phyloP scores from a whole-genome alignment of 2,329 filamentous ascomycete genomes.

The Penicillium italicum region DNA sequence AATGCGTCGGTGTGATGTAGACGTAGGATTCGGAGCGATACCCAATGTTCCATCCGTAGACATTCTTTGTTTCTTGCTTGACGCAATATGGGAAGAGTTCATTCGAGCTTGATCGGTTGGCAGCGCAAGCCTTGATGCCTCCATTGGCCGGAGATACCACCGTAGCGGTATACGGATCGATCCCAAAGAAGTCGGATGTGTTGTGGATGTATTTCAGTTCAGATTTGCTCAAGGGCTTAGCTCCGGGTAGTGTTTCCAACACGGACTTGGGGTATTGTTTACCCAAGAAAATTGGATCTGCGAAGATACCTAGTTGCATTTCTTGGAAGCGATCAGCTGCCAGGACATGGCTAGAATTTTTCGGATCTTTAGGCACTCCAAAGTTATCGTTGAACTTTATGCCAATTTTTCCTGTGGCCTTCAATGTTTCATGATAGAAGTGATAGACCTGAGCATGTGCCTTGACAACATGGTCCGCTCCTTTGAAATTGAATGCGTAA shows the following conservation, averaged over 20 bases:
- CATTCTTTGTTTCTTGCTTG: slow-evolving; percentile 45
- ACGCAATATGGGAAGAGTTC: slow-evolving; percentile 54
- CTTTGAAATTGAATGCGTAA: slow-evolving; percentile 44
- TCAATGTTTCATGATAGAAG: slow-evolving; percentile 42
- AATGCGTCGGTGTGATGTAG: slow-evolving; percentile 52
- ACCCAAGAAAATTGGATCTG: slow-evolving; percentile 44
- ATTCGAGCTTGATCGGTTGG: slow-evolving; percentile 41
- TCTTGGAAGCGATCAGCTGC: slow-evolving; percentile 34
- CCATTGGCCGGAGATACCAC: slow-evolving; percentile 49
- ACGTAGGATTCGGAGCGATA: slow-evolving; percentile 55
- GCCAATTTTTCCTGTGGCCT: slow-evolving; percentile 42
- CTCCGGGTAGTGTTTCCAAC: slow-evolving; percentile 45
- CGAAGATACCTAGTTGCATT: slow-evolving; percentile 42
- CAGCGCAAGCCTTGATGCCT: slow-evolving; percentile 49
- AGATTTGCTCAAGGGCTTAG: slow-evolving; percentile 44
- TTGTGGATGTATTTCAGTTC: slow-evolving; percentile 51
- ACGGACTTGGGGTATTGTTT: slow-evolving; percentile 44
- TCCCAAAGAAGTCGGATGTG: slow-evolving; percentile 55
- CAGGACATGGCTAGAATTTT: slow-evolving; percentile 23
- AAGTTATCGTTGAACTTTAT: slow-evolving; percentile 52
- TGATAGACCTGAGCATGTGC: slow-evolving; percentile 40
- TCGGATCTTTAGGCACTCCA: slow-evolving; percentile 45
- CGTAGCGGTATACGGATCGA: slow-evolving; percentile 58
- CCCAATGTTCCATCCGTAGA: slow-evolving; percentile 57
- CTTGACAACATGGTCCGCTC: slow-evolving; percentile 49